phyloP scores from a whole-genome alignment of 2,329 filamentous ascomycete species.

The Macrophomina tecta region DNA sequence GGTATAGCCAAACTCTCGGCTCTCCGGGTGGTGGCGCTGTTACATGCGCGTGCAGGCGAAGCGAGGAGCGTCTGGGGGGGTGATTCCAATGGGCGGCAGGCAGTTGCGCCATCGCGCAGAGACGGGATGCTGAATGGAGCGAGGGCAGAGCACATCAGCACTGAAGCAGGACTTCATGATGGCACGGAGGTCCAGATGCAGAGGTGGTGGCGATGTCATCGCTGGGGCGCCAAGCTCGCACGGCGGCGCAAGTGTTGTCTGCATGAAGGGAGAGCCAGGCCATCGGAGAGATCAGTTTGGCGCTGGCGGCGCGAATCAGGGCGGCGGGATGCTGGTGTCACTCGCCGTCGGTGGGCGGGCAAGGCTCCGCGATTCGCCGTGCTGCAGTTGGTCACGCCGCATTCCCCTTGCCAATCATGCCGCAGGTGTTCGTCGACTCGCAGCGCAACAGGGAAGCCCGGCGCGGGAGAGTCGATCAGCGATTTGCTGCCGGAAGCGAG shows the following conservation, averaged over 20 bases:
- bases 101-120: constrained; percentile 23
- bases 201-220: constrained; percentile 20
- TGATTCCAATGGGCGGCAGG: background rate
- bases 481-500: constrained; percentile 22
- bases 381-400: constrained; percentile 22
- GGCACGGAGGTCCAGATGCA: constrained; percentile 6
- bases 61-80: constrained; percentile 1
- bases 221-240: constrained; percentile 10
- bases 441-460: constrained; percentile 12
- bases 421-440: constrained; percentile 17
- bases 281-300: constrained; percentile 25
- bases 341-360: background rate
- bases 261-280: constrained; percentile 20
- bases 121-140: constrained; percentile 19
- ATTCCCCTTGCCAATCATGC: constrained; percentile 26
- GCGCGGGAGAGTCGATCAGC: constrained; percentile 23
- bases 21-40: constrained; percentile 1
- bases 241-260: constrained; percentile 10
- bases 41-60: constrained; percentile 8
- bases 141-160: background rate
- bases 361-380: constrained; percentile 17
- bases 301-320: constrained; percentile 8
- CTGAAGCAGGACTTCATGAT: constrained; percentile 1
- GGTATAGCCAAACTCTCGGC: background rate
- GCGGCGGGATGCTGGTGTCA: background rate